phyloP scores from a whole-genome alignment of 202 grass and related monocot genomes.

The Musa balbisiana region DNA sequence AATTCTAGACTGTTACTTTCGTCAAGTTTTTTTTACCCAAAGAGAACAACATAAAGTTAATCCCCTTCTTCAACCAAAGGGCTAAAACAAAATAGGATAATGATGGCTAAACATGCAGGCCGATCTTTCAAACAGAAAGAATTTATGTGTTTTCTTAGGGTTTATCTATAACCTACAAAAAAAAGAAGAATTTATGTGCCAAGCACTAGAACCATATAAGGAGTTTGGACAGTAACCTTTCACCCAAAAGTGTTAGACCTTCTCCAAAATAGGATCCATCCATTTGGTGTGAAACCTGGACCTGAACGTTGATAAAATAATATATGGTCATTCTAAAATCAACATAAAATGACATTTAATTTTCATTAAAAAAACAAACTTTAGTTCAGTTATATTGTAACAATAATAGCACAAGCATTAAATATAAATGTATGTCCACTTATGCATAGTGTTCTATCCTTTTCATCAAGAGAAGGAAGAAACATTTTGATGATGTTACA shows the following conservation, averaged over 20 bases:
- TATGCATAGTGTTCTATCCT: too few species aligned
- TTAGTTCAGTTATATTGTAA: not conserved
- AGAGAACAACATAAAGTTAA: too few species aligned
- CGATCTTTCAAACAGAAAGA: conserved; percentile 8
- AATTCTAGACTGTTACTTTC: too few species aligned
- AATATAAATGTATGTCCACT: too few species aligned
- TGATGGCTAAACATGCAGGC: not conserved
- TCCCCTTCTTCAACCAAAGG: too few species aligned
- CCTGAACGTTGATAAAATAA: conserved; percentile 27
- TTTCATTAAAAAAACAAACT: not conserved
- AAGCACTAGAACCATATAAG: not conserved
- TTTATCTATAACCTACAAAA: too few species aligned
- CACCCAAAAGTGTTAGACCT: conserved; percentile 76
- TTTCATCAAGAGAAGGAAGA: not conserved
- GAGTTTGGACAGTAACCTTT: conserved; percentile 45
- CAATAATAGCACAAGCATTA: too few species aligned
- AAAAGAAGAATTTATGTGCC: too few species aligned
- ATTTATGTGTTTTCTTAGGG: too few species aligned
- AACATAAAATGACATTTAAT: not conserved
- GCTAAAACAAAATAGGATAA: too few species aligned
- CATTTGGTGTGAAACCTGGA: conserved; percentile 52
- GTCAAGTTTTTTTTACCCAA: not conserved
- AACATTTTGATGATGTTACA: not conserved
- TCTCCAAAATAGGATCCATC: conserved; percentile 71
- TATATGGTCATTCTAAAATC: not conserved